Evolutionary conservation across 179 eudicot species (phyloP).

Genomic region (Nepenthes alata): DNA sequence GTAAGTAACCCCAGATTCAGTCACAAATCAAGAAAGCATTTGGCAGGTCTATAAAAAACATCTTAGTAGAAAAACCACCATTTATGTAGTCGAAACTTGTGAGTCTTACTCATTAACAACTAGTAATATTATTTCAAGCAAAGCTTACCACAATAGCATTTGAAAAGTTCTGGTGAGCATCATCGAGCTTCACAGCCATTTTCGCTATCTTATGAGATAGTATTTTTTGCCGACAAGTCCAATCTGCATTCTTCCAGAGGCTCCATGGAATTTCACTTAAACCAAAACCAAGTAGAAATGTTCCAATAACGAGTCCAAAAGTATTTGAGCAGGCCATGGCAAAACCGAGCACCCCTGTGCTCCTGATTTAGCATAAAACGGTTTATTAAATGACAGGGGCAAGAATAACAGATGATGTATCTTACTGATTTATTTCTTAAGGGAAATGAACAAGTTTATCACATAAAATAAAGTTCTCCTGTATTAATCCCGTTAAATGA

Average conservation of each 20-base stretch:
- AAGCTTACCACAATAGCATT: slow-evolving; percentile 85
- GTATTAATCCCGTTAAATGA: no score
- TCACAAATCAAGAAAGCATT: no score
- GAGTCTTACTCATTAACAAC: neutral
- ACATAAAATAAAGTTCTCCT: no score
- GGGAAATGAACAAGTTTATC: no score
- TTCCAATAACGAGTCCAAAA: slow-evolving; percentile 96
- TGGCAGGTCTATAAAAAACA: no score
- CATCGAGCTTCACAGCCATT: slow-evolving; percentile 84
- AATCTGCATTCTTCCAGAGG: slow-evolving; percentile 91
- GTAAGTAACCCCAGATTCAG: no score
- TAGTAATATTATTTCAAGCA: neutral
- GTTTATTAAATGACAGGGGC: neutral
- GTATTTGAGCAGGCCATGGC: slow-evolving; percentile 99
- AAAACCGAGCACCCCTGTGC: slow-evolving; percentile 53
- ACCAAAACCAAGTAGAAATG: slow-evolving; percentile 96
- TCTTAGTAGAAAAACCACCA: no score
- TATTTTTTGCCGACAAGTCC: slow-evolving; percentile 75
- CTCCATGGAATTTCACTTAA: slow-evolving; percentile 89
- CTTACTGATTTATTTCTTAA: no score
- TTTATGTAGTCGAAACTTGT: no score
- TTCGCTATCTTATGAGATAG: slow-evolving; percentile 86
- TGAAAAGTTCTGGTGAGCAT: slow-evolving; percentile 86
- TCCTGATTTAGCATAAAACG: slow-evolving; percentile 32
- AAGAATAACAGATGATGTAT: slow-evolving; percentile 1